A percentile compares a stretch with the other conserved stretches of the same genome.
These are phyloP conservation scores for Umbilicaria muhlenbergii DNA, from an alignment of 495 filamentous ascomycete genomes.

Conservation along the genomic window DNA sequence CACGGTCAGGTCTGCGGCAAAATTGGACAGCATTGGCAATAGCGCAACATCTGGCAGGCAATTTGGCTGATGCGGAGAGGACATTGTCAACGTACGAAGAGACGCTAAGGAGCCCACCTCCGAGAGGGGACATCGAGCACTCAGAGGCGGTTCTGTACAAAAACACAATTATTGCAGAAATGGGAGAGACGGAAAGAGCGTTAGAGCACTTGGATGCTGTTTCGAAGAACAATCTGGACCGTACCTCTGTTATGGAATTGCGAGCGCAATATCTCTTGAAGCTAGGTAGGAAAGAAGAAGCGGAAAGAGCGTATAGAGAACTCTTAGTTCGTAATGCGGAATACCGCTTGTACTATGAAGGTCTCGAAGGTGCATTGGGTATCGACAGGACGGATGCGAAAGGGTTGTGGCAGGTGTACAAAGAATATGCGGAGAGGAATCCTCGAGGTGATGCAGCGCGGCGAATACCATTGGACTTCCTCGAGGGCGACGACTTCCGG, in stretches of 20 bases:
- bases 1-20: conserved; percentile 59
- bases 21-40: conserved; percentile 96
- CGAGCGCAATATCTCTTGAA: conserved; percentile 72
- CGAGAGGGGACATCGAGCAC: conserved; percentile 74
- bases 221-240: conserved; percentile 64
- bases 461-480: conserved; percentile 77
- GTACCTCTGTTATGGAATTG: conserved; percentile 78
- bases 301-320: conserved; percentile 60
- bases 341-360: conserved; percentile 71
- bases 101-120: conserved; percentile 61
- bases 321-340: conserved; percentile 80
- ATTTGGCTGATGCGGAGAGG: conserved; percentile 74
- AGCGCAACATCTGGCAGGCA: conserved; percentile 76
- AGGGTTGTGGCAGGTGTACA: conserved; percentile 55
- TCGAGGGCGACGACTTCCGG: conserved; percentile 71
- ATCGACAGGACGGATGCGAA: conserved; percentile 45
- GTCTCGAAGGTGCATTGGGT: conserved; percentile 50
- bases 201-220: conserved; percentile 73
- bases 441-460: conserved; percentile 73
- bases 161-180: conserved; percentile 84
- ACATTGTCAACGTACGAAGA: conserved; percentile 86
- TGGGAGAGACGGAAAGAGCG: conserved; percentile 61
- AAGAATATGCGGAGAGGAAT: conserved; percentile 63
- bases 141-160: conserved; percentile 95
- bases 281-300: conserved; percentile 65